These are phyloP conservation scores for Ascochyta koolunga DNA, from an alignment of 2,329 filamentous ascomycete species.

Conservation along the genomic window DNA sequence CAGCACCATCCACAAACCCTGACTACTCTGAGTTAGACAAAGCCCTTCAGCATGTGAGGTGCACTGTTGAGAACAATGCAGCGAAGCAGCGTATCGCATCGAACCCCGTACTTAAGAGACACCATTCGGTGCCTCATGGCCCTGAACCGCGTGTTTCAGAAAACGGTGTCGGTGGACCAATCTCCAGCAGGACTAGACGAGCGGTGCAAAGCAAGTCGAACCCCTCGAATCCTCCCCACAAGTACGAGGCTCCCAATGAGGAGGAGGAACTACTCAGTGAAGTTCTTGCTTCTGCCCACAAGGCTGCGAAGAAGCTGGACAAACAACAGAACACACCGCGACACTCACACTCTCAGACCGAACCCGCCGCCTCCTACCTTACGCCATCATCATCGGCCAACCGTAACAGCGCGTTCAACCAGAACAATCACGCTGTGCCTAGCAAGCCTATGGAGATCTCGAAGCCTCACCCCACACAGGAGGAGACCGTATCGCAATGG, in stretches of 20 bases:
- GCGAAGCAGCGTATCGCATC: slow-evolving; percentile 49
- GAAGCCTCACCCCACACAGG: slow-evolving; percentile 48
- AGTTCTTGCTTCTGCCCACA: slow-evolving; percentile 77
- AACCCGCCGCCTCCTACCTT: slow-evolving; percentile 65
- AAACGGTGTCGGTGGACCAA: slow-evolving; percentile 59
- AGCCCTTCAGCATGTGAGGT: slow-evolving; percentile 65
- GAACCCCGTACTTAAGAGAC: slow-evolving; percentile 56
- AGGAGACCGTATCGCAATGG: slow-evolving; percentile 72
- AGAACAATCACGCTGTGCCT: slow-evolving; percentile 64
- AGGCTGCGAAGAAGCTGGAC: slow-evolving; percentile 74
- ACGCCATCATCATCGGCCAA: slow-evolving; percentile 82
- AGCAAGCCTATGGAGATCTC: slow-evolving; percentile 74
- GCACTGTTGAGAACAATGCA: slow-evolving; percentile 59
- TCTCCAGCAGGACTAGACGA: slow-evolving; percentile 80
- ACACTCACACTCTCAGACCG: slow-evolving; percentile 67
- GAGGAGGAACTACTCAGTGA: slow-evolving; percentile 96
- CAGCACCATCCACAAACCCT: slow-evolving; percentile 54
- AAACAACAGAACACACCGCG: slow-evolving; percentile 53
- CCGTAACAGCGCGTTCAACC: slow-evolving; percentile 77
- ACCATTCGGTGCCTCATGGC: slow-evolving; percentile 54
- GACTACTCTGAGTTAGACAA: slow-evolving; percentile 67
- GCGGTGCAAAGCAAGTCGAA: slow-evolving; percentile 73
- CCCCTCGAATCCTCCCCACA: slow-evolving; percentile 76
- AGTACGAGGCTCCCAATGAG: slow-evolving; percentile 94
- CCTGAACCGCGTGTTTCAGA: slow-evolving; percentile 64